phyloP scores from a whole-genome alignment of 192 early-diverging fungal species.

The Lobulomyces angularis region DNA sequence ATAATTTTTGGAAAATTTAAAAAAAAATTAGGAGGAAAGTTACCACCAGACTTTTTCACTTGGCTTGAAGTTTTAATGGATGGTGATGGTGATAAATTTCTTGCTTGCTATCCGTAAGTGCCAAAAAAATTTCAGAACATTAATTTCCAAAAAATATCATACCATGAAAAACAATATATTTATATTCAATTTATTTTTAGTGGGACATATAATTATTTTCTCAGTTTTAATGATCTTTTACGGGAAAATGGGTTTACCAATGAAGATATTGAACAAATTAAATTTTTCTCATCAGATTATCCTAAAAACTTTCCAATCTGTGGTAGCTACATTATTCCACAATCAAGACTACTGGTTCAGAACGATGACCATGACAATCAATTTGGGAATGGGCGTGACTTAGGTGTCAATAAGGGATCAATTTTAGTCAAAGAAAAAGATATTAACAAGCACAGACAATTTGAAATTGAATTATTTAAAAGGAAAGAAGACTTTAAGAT shows the following conservation, averaged over 20 bases:
- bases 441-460: conserved; percentile 8
- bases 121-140: background rate
- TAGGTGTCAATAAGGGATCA: conserved; percentile 15
- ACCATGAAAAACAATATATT: conserved; percentile 13
- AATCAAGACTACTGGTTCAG: no score
- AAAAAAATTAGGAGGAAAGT: conserved; percentile 11
- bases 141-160: no score
- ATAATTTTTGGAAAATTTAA: conserved; percentile 9
- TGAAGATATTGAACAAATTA: conserved; percentile 11
- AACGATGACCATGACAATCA: no score
- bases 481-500: conserved; percentile 15
- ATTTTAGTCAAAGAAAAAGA: conserved; percentile 19
- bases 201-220: conserved; percentile 6
- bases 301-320: conserved; percentile 17
- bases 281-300: conserved; percentile 16
- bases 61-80: conserved; percentile 2
- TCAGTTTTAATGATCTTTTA: background rate
- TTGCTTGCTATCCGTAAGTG: no score
- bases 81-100: background rate
- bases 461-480: conserved; percentile 13
- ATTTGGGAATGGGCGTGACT: no score
- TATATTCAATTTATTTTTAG: conserved; percentile 4
- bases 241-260: conserved; percentile 4
- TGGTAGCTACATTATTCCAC: conserved; percentile 13
- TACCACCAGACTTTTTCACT: conserved; percentile 15